Evolutionary conservation across 2,329 filamentous ascomycete species (phyloP).

Genomic region (Fusarium sp.): DNA sequence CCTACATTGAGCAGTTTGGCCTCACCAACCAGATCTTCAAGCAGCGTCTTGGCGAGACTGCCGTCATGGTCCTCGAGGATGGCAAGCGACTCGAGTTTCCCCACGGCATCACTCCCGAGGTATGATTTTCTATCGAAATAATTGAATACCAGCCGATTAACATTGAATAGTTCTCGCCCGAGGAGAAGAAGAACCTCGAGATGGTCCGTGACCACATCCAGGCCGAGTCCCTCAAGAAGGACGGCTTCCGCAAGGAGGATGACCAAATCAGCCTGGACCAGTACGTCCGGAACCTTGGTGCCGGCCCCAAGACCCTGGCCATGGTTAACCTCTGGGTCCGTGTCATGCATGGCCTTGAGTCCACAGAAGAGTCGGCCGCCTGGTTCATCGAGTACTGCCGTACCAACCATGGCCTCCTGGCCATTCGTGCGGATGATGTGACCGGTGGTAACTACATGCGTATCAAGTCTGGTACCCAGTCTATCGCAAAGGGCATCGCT

Average conservation of each 20-base stretch:
- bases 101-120: conserved; percentile 44
- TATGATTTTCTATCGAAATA: conserved; percentile 31
- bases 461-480: conserved; percentile 54
- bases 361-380: conserved; percentile 54
- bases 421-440: conserved; percentile 55
- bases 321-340: conserved; percentile 57
- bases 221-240: conserved; percentile 48
- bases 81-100: conserved; percentile 41
- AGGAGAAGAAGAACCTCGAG: conserved; percentile 53
- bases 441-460: conserved; percentile 56
- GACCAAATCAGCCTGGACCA: conserved; percentile 54
- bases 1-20: conserved; percentile 58
- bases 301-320: conserved; percentile 47
- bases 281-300: conserved; percentile 54
- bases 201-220: conserved; percentile 55
- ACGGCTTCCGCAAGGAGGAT: conserved; percentile 45
- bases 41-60: conserved; percentile 64
- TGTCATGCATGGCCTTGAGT: conserved; percentile 57
- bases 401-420: conserved; percentile 52
- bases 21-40: conserved; percentile 51
- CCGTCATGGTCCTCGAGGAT: conserved; percentile 58
- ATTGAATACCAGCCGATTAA: too few species aligned
- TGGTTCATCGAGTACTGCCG: conserved; percentile 59
- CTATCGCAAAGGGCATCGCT: conserved; percentile 48
- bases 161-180: conserved; percentile 49